These are phyloP conservation scores for Leucocoprinus leucothites DNA, from an alignment of 768 basidiomycete species.

Conservation along the genomic window DNA sequence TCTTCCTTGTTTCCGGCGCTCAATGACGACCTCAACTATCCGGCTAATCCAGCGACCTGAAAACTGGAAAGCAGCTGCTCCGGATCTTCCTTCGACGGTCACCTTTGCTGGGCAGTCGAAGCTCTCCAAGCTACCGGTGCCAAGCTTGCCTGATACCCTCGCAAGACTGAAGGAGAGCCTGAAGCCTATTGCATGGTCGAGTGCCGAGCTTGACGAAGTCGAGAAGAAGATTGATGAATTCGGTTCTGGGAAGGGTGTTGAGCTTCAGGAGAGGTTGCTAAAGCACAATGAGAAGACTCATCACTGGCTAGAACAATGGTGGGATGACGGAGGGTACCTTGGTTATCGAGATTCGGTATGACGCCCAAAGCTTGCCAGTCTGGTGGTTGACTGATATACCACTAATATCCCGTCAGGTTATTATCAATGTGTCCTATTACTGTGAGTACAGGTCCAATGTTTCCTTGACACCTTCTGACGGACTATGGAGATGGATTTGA, in stretches of 20 bases:
- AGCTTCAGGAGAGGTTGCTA: slow-evolving; percentile 65
- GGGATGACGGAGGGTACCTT: slow-evolving; percentile 85
- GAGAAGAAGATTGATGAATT: slow-evolving; percentile 69
- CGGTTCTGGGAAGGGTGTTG: slow-evolving; percentile 39
- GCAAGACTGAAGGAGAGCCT: slow-evolving; percentile 66
- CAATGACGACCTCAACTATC: slow-evolving; percentile 23
- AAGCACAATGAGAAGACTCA: slow-evolving; percentile 48
- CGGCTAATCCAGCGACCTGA: slow-evolving; percentile 33
- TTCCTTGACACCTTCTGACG: slow-evolving; percentile 10
- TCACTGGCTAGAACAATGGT: slow-evolving; percentile 94
- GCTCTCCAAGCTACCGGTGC: slow-evolving; percentile 76
- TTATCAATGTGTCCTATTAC: slow-evolving; percentile 93
- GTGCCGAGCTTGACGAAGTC: slow-evolving; percentile 52
- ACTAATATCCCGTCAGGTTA: slow-evolving; percentile 41
- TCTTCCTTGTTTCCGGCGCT: slow-evolving; percentile 1
- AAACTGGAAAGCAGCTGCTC: slow-evolving; percentile 74
- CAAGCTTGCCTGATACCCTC: slow-evolving; percentile 63
- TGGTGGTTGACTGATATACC: neutral
- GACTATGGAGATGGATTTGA: slow-evolving; percentile 68
- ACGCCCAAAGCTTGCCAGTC: neutral
- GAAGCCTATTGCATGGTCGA: slow-evolving; percentile 66
- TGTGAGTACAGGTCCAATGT: slow-evolving; percentile 47
- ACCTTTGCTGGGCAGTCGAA: slow-evolving; percentile 65
- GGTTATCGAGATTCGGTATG: slow-evolving; percentile 82
- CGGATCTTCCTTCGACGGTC: slow-evolving; percentile 44